Percentiles rank a stretch among this genome's conserved stretches.
phyloP scores from a whole-genome alignment of 1,284 basidiomycete genomes.

The Sutorius eximius region DNA sequence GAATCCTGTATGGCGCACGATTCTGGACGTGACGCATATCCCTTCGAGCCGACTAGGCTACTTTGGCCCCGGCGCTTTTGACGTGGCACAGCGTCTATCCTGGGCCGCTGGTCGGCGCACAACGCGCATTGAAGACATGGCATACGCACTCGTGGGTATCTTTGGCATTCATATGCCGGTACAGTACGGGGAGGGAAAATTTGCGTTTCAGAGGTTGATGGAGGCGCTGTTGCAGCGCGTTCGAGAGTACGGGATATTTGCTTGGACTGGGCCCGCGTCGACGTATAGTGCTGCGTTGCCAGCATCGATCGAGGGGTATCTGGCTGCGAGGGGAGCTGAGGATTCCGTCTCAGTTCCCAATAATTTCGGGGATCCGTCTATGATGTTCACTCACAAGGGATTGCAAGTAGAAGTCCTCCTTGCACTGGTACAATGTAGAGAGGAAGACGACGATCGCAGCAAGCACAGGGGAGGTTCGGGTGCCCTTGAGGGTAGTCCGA shows the following conservation, averaged over 20 bases:
- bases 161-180: slow-evolving; percentile 12
- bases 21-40: slow-evolving; percentile 2
- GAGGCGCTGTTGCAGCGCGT: slow-evolving; percentile 9
- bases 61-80: slow-evolving; percentile 5
- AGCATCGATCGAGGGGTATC: slow-evolving; percentile 10
- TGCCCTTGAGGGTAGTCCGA: not conserved
- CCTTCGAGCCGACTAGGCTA: slow-evolving; percentile 1
- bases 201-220: slow-evolving; percentile 14
- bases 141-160: slow-evolving; percentile 16
- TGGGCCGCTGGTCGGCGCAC: slow-evolving; percentile 14
- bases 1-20: slow-evolving; percentile 5
- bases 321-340: slow-evolving; percentile 5
- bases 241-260: slow-evolving; percentile 1
- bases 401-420: slow-evolving; percentile 7
- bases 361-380: slow-evolving; percentile 7
- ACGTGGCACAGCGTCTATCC: slow-evolving; percentile 7
- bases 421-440: slow-evolving; percentile 2
- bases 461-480: not conserved
- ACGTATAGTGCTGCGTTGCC: slow-evolving; percentile 8
- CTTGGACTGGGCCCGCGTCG: slow-evolving; percentile 12
- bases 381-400: slow-evolving; percentile 10
- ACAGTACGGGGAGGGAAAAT: slow-evolving; percentile 12
- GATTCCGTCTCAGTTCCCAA: not conserved
- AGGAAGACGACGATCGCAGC: not conserved
- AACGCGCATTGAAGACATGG: slow-evolving; percentile 11